A percentile compares a stretch with the other conserved stretches of the same genome.
phyloP scores from a whole-genome alignment of 768 basidiomycete genomes.

The Lentinula raphanica region DNA sequence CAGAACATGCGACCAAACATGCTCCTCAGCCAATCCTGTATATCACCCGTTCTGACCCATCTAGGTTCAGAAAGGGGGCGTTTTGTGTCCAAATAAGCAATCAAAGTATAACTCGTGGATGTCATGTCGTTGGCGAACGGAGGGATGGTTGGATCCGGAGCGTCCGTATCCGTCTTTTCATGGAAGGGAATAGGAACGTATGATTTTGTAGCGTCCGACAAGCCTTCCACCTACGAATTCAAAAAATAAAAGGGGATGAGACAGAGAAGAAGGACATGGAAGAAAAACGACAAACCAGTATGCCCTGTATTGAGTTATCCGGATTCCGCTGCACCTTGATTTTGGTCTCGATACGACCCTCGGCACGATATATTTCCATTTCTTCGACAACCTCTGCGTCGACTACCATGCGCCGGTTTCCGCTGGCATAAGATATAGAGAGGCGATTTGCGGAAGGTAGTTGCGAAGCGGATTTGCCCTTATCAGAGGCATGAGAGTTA shows the following conservation, averaged over 20 bases:
- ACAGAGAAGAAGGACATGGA: slow-evolving; percentile 3
- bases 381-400: slow-evolving; percentile 83
- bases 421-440: slow-evolving; percentile 94
- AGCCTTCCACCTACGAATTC: slow-evolving; percentile 67
- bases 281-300: slow-evolving; percentile 50
- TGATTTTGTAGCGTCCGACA: slow-evolving; percentile 66
- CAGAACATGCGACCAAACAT: slow-evolving; percentile 88
- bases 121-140: slow-evolving; percentile 55
- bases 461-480: slow-evolving; percentile 35
- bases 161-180: slow-evolving; percentile 35
- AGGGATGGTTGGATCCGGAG: slow-evolving; percentile 63
- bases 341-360: slow-evolving; percentile 81
- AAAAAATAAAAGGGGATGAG: slow-evolving; percentile 14
- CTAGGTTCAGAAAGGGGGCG: slow-evolving; percentile 92
- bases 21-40: slow-evolving; percentile 88
- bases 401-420: slow-evolving; percentile 79
- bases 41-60: slow-evolving; percentile 93
- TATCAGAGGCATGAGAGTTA: slow-evolving; percentile 26
- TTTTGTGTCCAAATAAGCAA: slow-evolving; percentile 78
- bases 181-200: slow-evolving; percentile 50
- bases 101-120: slow-evolving; percentile 56
- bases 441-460: slow-evolving; percentile 76
- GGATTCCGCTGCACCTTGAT: slow-evolving; percentile 56
- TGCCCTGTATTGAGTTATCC: slow-evolving; percentile 59
- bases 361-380: slow-evolving; percentile 73